Evolutionary conservation across 176 grass and related monocot species (phyloP), one percentile per base, ranked within the genome.

Genomic region (Bonia amplexicaulis): DNA sequence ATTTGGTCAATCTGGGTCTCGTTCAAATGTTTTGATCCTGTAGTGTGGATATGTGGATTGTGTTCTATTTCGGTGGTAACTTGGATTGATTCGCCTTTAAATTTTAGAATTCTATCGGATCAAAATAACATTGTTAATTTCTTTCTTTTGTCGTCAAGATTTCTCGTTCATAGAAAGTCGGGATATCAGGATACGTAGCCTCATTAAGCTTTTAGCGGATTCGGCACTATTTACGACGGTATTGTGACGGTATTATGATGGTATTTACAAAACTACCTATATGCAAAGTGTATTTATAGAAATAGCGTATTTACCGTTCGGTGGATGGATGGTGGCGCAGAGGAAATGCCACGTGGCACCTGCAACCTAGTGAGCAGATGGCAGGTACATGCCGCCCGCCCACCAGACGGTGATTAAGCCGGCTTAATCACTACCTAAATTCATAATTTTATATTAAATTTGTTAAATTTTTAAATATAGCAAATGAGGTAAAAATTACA

Each of bases 281-380:
- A 33, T 33, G 0, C 0, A 0, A 3, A 33, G 0, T 0, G 3
- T 33, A 33, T 33, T 3, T 33, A 33, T 3, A 33, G 3, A 33
- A 33, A 33, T 33, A 3, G 3, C 0, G 0, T 33, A 0, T 33
- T 3, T 33, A 0, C 3, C 3, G 31, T 33, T 0, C 31, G 3
- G 0, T 33, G 3, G 3, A 3, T 0, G 31, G 0, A 0, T 3
- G 0, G 31, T 0, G 3, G 31, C 3, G 3, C 0, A 3, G 3
- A 33, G 3, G 31, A 33, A 3, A 3, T 0, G 3, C 2, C 3
- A 1, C 0, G 31, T 33, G 3, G 3, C 31, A 33, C 31, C 31
- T 33, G 2, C 2, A 0, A 2, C 31, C 31, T 3, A 2, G 31
- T 33, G 31, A 33, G 31, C 31, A 33, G 31, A 33, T 2, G 2